Conservation (phyloP, 305 asterid genomes). For the Withania somnifera region DNA sequence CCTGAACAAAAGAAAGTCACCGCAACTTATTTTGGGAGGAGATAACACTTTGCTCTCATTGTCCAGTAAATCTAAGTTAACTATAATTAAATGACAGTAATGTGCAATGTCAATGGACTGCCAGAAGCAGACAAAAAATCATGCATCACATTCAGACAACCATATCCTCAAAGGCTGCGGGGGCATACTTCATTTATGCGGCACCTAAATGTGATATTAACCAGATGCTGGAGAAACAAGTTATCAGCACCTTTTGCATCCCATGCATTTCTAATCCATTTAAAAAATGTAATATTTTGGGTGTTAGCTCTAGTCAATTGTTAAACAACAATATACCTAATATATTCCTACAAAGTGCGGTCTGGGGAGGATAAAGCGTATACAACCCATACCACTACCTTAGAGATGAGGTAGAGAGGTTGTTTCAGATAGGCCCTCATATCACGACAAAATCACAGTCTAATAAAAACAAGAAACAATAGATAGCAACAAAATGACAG, state of each 20-base stretch:
- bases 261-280: not conserved
- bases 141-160: not conserved
- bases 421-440: too few species aligned
- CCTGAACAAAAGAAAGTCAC: slow-evolving; percentile 39
- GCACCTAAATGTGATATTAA: not conserved
- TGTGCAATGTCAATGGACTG: not conserved
- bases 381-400: too few species aligned
- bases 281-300: not conserved
- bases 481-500: too few species aligned
- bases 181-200: not conserved
- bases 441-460: too few species aligned
- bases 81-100: not conserved
- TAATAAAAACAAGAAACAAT: too few species aligned
- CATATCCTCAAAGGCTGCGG: not conserved
- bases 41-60: not conserved
- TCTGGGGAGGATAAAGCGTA: too few species aligned
- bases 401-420: too few species aligned
- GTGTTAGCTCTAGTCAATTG: not conserved
- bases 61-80: not conserved
- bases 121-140: not conserved
- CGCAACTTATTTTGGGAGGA: not conserved
- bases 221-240: not conserved
- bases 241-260: not conserved
- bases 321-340: too few species aligned
- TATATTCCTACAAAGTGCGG: too few species aligned